Conservation (phyloP, 306 rosid genomes). For the Cajanus cajan region DNA sequence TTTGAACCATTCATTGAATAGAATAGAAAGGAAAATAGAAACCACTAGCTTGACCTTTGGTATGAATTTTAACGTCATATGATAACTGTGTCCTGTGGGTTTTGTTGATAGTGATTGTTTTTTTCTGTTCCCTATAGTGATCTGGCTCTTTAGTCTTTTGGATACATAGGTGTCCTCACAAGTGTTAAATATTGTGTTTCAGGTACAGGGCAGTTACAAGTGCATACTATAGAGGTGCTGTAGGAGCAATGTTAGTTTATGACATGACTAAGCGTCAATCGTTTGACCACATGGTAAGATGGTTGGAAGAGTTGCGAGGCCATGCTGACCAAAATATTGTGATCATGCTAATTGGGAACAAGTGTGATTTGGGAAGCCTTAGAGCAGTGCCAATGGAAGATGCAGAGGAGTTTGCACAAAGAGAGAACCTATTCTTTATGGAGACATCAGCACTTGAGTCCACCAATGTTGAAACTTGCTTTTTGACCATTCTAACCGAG, state of each 20-base stretch:
- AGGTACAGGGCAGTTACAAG: conserved; percentile 92
- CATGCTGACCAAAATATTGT: conserved; percentile 82
- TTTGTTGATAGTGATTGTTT: not conserved
- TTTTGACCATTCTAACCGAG: conserved; percentile 69
- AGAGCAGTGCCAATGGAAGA: conserved; percentile 93
- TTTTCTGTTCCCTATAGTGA: not conserved
- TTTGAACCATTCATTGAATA: not conserved
- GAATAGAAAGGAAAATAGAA: not conserved
- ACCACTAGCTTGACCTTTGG: not conserved
- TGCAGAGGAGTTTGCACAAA: conserved; percentile 86
- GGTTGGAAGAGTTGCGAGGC: conserved; percentile 84
- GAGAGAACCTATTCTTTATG: conserved; percentile 91
- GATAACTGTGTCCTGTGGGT: not conserved
- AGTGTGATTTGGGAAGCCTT: conserved; percentile 71
- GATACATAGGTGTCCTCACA: not conserved
- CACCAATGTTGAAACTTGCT: conserved; percentile 85
- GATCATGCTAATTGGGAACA: conserved; percentile 86
- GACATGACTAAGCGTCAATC: conserved; percentile 92
- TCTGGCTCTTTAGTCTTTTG: no score
- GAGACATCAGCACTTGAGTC: conserved; percentile 94
- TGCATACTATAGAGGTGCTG: conserved; percentile 93
- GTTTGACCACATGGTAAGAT: conserved; percentile 84
- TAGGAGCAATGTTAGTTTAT: conserved; percentile 88
- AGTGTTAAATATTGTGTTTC: not conserved
- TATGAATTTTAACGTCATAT: not conserved